These are phyloP conservation scores for Penicillium sp. DNA, from an alignment of 2,329 filamentous ascomycete genomes.

Conservation along the genomic window DNA sequence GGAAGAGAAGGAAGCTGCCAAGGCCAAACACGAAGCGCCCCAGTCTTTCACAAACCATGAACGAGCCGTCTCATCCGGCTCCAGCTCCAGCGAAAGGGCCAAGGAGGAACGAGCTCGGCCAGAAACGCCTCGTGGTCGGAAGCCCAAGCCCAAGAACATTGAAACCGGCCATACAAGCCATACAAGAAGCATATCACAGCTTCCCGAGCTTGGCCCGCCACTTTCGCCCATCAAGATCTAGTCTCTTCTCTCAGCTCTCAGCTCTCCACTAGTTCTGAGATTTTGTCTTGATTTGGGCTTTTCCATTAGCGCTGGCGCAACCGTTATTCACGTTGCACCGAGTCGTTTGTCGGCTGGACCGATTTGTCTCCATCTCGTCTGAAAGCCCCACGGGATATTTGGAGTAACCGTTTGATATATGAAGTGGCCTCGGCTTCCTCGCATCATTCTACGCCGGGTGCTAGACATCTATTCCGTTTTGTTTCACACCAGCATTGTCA, in stretches of 20 bases:
- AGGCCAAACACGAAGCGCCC: slow-evolving; percentile 15
- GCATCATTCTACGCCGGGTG: background rate
- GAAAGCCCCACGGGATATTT: background rate
- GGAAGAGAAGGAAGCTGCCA: slow-evolving; percentile 24
- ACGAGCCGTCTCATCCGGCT: slow-evolving; percentile 56
- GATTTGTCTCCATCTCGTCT: slow-evolving; percentile 4
- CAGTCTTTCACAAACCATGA: slow-evolving; percentile 44
- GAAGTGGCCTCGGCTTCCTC: background rate
- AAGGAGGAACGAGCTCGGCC: slow-evolving; percentile 31
- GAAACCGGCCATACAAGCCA: slow-evolving; percentile 27
- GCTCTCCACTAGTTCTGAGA: background rate
- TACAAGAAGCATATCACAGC: slow-evolving; percentile 38
- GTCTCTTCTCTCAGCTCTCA: background rate
- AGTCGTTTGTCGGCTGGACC: slow-evolving; percentile 17
- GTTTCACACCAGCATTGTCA: slow-evolving; percentile 11
- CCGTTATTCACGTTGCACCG: background rate
- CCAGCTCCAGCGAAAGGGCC: slow-evolving; percentile 50
- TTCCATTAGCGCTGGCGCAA: background rate
- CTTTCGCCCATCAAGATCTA: slow-evolving; percentile 48
- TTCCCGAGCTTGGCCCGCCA: slow-evolving; percentile 47
- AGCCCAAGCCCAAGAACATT: slow-evolving; percentile 33
- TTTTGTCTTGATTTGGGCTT: background rate
- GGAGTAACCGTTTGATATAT: background rate
- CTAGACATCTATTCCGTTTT: background rate
- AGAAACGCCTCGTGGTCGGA: slow-evolving; percentile 28